These are phyloP conservation scores for Fusarium begoniae DNA, from an alignment of 2,329 filamentous ascomycete species.

Conservation along the genomic window DNA sequence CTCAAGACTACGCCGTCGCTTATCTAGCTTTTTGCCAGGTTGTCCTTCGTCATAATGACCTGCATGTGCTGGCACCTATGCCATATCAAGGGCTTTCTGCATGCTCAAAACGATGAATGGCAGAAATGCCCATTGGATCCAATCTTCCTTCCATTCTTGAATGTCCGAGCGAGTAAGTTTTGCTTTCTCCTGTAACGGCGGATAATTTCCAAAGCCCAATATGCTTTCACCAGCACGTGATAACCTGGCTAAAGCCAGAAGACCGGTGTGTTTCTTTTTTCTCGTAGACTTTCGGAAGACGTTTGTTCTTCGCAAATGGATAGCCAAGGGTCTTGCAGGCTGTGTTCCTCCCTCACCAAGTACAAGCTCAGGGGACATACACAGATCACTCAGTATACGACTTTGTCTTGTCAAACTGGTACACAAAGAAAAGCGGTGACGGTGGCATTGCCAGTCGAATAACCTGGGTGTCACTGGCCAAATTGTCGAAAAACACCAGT, in stretches of 20 bases:
- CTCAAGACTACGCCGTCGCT: slow-evolving; percentile 38
- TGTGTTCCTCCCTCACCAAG: not conserved
- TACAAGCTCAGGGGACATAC: not conserved
- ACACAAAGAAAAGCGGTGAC: slow-evolving; percentile 37
- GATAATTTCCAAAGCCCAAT: not conserved
- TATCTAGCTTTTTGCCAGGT: slow-evolving; percentile 39
- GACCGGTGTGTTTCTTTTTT: not conserved
- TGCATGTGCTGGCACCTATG: slow-evolving; percentile 35
- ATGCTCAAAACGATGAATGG: slow-evolving; percentile 7
- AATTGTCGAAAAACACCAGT: not conserved
- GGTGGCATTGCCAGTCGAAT: not conserved
- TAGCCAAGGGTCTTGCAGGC: not conserved
- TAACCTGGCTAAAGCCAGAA: not conserved
- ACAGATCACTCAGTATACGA: slow-evolving; percentile 13
- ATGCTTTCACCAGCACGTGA: not conserved
- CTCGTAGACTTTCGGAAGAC: not conserved
- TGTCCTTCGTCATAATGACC: slow-evolving; percentile 31
- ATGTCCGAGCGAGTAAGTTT: not conserved
- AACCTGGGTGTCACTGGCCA: not conserved
- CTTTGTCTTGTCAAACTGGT: slow-evolving; percentile 31
- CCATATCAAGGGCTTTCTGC: slow-evolving; percentile 29
- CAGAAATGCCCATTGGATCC: not conserved
- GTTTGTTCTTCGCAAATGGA: not conserved
- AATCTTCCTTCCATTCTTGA: not conserved
- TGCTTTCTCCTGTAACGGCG: not conserved